Evolutionary conservation across 805 yeast genomes (phyloP), one percentile per base, ranked within the genome.

Genomic region (Barnettozyma siamensis): DNA sequence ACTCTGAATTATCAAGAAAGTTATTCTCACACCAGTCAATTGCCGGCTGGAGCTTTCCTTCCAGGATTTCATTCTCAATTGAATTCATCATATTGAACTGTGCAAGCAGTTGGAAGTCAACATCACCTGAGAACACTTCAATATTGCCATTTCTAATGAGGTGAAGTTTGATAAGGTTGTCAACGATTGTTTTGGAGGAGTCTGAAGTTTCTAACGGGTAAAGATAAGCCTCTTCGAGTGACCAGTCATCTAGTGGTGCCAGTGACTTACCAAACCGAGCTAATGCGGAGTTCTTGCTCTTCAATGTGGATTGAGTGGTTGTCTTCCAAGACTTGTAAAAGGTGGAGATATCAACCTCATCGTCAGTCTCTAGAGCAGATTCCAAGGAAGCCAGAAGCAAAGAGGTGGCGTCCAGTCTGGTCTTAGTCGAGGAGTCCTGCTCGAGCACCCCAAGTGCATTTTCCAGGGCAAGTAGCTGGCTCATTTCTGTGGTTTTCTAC

Each of bases 91-190:
- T 54, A 6, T 59, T 53, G 43, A 76, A 73, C 19, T 64, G 64
- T 2, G 46, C 42, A 3, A 73, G 51, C 7, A 65, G 47, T 42
- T 57, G 51, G 3, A 46, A 46, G 37, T 55, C 53, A 46, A 50
- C 38, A 3, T 48, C 50, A 7, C 58, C 53, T 12, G 21, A n/a
- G 5, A 70, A 67, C 2, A 64, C 56, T 4, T 58, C 60, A 11
- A 69, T 60, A 40, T 71, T 66, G n/a, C 74, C 76, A 41, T 65
- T 66, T n/a, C 78, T 59, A 10, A 70, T 55, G 17, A 75, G 54
- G 49, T 75, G 79, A 42, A 66, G 59, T 17, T 66, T 65, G 9
- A 75, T 62, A 1, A 76, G 76, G 15, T 57, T 55, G 27, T 69
- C 63, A 17, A 73, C 59, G 28, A 57, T 38, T 40, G 27, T 37